Percentiles rank a stretch among this genome's conserved stretches.
Conservation (phyloP, 495 filamentous ascomycete species). For the Cercophora sp. region DNA sequence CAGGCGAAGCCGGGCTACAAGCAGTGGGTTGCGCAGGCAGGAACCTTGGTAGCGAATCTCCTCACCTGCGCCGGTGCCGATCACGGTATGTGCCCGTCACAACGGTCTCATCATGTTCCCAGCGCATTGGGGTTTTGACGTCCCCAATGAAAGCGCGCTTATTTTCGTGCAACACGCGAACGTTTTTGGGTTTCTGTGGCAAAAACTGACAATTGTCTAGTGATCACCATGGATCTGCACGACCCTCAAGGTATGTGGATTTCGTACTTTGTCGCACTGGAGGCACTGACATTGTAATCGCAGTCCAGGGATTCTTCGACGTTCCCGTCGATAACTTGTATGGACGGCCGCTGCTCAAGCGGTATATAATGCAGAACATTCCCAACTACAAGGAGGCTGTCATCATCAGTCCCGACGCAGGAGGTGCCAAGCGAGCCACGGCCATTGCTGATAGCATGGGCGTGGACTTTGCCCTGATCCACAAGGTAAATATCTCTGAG, state of each 20-base stretch:
- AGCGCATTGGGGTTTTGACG: too few relatives aligned
- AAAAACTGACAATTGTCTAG: slow-evolving; percentile 31
- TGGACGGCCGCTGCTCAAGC: slow-evolving; percentile 78
- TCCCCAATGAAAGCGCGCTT: too few relatives aligned
- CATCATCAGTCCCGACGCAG: slow-evolving; percentile 93
- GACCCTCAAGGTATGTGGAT: slow-evolving; percentile 76
- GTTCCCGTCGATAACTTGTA: slow-evolving; percentile 97
- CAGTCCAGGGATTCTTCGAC: slow-evolving; percentile 88
- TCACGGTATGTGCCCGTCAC: slow-evolving; percentile 53
- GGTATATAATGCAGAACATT: slow-evolving; percentile 85
- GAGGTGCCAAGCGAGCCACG: slow-evolving; percentile 94
- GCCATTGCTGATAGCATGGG: slow-evolving; percentile 90
- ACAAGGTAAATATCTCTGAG: slow-evolving; percentile 73
- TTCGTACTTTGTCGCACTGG: background rate
- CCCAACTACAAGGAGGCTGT: slow-evolving; percentile 83
- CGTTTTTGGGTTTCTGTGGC: background rate
- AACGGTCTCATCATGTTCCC: too few relatives aligned
- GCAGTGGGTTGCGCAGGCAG: slow-evolving; percentile 97
- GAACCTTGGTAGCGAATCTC: slow-evolving; percentile 90
- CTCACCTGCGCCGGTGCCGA: slow-evolving; percentile 94
- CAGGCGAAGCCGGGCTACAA: slow-evolving; percentile 87
- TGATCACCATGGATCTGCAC: slow-evolving; percentile 98
- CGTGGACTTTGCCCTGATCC: slow-evolving; percentile 92
- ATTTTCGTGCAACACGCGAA: too few relatives aligned
- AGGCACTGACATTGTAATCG: background rate